Base-by-base conservation (phyloP, 768 basidiomycete species). In the Boletus fagicola region DNA sequence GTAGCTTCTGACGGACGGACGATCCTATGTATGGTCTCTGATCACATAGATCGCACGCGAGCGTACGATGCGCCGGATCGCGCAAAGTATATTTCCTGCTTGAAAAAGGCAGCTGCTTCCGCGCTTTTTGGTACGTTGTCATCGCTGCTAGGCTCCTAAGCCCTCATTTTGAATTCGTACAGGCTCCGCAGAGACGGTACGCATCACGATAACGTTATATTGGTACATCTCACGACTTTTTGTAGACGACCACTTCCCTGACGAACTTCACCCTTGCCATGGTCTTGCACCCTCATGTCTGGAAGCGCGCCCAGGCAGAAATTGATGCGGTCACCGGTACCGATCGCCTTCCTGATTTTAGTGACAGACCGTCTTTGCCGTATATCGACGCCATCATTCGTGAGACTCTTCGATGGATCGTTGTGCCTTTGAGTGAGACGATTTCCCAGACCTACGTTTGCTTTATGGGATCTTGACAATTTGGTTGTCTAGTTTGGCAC, bases 401-500 rank as follows among this genome's bases (percentile, higher is more conserved):
- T 24, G 60, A 61, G 36, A 44, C 35, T 16, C 3, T 52, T 24
- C 33, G 58, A 30, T 59, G 54, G 54, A 22, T 10, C 15, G 39
- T n/a, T 40, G n/a, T 40, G 18, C 54, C 28, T 8, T 13, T 31
- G 28, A n/a, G 46, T 47, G 31, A 47, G 46, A 47, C 30, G 12
- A 31, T 20, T 8, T 12, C 31, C 26, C 10, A 13, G 28, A 8
- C 12, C 5, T 20, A 12, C n/a, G 1, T 31, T 31, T 3, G 3
- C 4, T 47, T 47, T 12, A 2, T 11, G 18, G 18, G 18, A 30
- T 12, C 24, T 26, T 45, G 44, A 45, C 30, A 5, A 20, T n/a
- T 47, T 33, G 18, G 22, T 39, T 30, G n/a, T 38, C 18, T 8
- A 65, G 62, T 49, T 31, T 64, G 66, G 9, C 67, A 72, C 35